Evolutionary conservation across 148 eudicot genomes (phyloP).

Genomic region (Chenopodium quinoa): DNA sequence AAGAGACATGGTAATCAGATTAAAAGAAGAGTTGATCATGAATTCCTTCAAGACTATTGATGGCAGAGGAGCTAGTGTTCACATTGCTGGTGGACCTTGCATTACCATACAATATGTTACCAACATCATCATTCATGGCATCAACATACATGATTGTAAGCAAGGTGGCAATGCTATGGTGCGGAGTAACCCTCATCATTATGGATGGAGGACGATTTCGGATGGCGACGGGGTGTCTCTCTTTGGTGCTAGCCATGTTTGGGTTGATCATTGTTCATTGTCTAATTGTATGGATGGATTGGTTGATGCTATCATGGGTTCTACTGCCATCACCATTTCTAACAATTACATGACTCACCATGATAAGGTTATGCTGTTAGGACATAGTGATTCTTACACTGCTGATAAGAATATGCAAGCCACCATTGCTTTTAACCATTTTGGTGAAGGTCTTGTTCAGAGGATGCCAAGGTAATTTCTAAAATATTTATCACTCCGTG

Average conservation of each 20-base stretch:
- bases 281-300: slow-evolving; percentile 67
- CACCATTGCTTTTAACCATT: slow-evolving; percentile 77
- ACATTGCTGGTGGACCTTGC: slow-evolving; percentile 74
- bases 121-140: slow-evolving; percentile 69
- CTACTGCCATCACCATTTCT: slow-evolving; percentile 70
- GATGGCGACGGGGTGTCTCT: slow-evolving; percentile 80
- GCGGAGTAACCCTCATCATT: slow-evolving; percentile 55
- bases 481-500: background rate
- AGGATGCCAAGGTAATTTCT: slow-evolving; percentile 72
- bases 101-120: slow-evolving; percentile 60
- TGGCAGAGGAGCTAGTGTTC: slow-evolving; percentile 76
- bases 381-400: slow-evolving; percentile 55
- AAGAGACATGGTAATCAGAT: slow-evolving; percentile 60
- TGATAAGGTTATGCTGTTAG: slow-evolving; percentile 79
- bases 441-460: slow-evolving; percentile 85
- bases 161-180: slow-evolving; percentile 71
- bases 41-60: slow-evolving; percentile 83
- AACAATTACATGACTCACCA: slow-evolving; percentile 79
- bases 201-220: slow-evolving; percentile 66
- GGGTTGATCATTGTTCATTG: slow-evolving; percentile 79
- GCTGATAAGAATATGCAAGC: slow-evolving; percentile 70
- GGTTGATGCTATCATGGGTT: slow-evolving; percentile 69
- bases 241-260: slow-evolving; percentile 65
- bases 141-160: slow-evolving; percentile 64
- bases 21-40: slow-evolving; percentile 67